Base-by-base conservation (phyloP, 1,284 basidiomycete species). In the Apiotrichum siamense region DNA sequence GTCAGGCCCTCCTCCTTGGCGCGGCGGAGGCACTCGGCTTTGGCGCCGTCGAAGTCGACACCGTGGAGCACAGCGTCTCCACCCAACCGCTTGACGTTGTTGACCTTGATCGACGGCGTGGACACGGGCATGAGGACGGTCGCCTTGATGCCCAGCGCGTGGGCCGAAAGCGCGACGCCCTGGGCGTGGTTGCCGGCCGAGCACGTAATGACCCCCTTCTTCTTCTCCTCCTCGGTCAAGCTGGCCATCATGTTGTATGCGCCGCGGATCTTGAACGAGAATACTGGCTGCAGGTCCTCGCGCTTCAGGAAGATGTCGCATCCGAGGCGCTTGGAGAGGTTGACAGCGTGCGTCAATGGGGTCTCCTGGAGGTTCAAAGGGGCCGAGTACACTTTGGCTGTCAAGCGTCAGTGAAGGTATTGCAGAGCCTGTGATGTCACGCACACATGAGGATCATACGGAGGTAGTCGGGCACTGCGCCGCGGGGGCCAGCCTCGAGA, bases 241-340 rank as follows among this genome's bases (percentile, higher is more conserved):
- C 83, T 83, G 7, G 89, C 88, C 96, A 99, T 99, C 72, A 97
- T 89, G 75, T 99, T 99, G 79, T 96, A 98, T 18, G 96, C 96
- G 23, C 96, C 96, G 9, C 96, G 80, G 50, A 96, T 91, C 71
- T 99, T 99, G 84, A 99, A 99, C 69, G 87, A 91, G 73, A 98
- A 99, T 17, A 99, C 96, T 59, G 97, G 90, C 55, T 98, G 96
- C 81, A 96, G 72, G 64, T 98, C 96, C 76, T 98, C 96, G 36
- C 96, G 83, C 78, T 99, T 99, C 55, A 99, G 81, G 81, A 87
- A 90, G 72, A 99, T 87, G 64, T 71, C 82, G 69, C 91, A 93
- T 2, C 96, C 96, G 1, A 97, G 78, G 57, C 86, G 83, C 54
- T 85, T 75, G 57, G 89, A 94, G 20, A 99, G 82, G 68, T 88